Conservation (phyloP, 192 early-diverging fungal genomes). For the Coemansia sp. region DNA sequence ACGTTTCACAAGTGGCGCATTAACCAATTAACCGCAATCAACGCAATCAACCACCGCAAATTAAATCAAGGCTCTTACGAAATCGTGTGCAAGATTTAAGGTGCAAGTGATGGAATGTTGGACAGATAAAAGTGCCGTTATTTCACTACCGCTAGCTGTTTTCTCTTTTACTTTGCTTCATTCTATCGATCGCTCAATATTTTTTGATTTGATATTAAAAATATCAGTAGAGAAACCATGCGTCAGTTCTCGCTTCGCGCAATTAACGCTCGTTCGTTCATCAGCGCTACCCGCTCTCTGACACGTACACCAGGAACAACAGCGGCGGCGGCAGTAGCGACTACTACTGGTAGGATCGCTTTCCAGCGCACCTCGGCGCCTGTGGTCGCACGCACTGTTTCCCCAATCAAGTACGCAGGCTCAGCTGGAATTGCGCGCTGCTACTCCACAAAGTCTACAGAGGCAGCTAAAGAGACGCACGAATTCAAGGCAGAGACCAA, state of each 20-base stretch:
- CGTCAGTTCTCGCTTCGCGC: constrained; percentile 32
- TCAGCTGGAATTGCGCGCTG: constrained; percentile 3
- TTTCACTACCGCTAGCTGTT: too few relatives aligned
- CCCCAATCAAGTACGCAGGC: background rate
- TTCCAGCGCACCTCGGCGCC: background rate
- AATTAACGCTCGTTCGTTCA: constrained; percentile 12
- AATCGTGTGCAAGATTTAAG: too few relatives aligned
- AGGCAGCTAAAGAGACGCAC: constrained; percentile 51
- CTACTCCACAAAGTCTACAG: constrained; percentile 23
- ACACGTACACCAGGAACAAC: background rate
- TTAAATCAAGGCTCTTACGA: too few relatives aligned
- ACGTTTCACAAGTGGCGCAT: too few relatives aligned
- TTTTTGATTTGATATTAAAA: background rate
- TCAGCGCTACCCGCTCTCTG: constrained; percentile 2
- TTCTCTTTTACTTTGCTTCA: background rate
- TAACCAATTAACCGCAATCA: too few relatives aligned
- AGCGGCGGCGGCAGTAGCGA: background rate
- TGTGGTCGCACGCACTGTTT: background rate
- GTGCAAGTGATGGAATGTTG: too few relatives aligned
- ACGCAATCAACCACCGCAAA: too few relatives aligned
- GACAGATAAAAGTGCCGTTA: too few relatives aligned
- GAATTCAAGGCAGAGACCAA: constrained; percentile 87
- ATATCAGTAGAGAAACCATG: too few relatives aligned
- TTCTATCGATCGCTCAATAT: too few relatives aligned
- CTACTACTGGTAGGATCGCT: background rate